Percentiles rank a stretch among this genome's conserved stretches.
Evolutionary conservation across 2,329 filamentous ascomycete species (phyloP).

Genomic region (Lomentospora prolificans): DNA sequence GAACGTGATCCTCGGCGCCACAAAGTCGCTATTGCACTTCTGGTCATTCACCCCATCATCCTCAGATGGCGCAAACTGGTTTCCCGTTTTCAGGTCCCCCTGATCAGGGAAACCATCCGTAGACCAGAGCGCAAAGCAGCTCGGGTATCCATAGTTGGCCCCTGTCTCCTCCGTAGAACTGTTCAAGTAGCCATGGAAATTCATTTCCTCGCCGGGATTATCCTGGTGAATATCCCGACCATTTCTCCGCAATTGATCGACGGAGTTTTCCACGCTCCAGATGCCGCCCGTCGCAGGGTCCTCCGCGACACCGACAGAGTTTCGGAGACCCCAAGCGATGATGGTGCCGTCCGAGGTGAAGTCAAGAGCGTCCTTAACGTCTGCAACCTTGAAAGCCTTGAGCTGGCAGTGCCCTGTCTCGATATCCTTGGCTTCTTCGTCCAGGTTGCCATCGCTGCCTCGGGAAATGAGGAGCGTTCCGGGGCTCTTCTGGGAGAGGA

Average conservation of each 20-base stretch:
- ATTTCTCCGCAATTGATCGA: conserved; percentile 46
- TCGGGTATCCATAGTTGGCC: conserved; percentile 53
- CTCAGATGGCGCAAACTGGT: background rate
- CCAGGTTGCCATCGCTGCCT: conserved; percentile 50
- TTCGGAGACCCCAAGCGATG: conserved; percentile 57
- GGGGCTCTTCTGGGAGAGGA: conserved; percentile 40
- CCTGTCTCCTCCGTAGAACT: conserved; percentile 17
- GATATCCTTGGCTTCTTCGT: conserved; percentile 35
- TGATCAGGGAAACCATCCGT: conserved; percentile 13
- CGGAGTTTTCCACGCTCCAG: conserved; percentile 56
- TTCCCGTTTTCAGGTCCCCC: background rate
- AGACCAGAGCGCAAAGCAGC: conserved; percentile 45
- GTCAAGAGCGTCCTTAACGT: conserved; percentile 17
- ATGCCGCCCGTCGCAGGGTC: conserved; percentile 38
- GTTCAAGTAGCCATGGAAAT: conserved; percentile 52
- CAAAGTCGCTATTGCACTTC: conserved; percentile 14
- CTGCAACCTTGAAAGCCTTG: conserved; percentile 33
- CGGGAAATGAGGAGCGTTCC: conserved; percentile 51
- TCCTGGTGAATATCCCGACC: conserved; percentile 50
- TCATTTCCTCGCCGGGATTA: conserved; percentile 64
- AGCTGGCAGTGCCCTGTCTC: conserved; percentile 49
- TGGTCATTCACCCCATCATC: conserved; percentile 13
- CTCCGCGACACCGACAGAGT: conserved; percentile 58
- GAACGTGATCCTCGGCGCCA: conserved; percentile 17
- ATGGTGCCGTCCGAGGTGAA: conserved; percentile 35